A percentile compares a stretch with the other conserved stretches of the same genome.
Conservation (phyloP, 2,329 filamentous ascomycete species). For the Aspergillus sp. region DNA sequence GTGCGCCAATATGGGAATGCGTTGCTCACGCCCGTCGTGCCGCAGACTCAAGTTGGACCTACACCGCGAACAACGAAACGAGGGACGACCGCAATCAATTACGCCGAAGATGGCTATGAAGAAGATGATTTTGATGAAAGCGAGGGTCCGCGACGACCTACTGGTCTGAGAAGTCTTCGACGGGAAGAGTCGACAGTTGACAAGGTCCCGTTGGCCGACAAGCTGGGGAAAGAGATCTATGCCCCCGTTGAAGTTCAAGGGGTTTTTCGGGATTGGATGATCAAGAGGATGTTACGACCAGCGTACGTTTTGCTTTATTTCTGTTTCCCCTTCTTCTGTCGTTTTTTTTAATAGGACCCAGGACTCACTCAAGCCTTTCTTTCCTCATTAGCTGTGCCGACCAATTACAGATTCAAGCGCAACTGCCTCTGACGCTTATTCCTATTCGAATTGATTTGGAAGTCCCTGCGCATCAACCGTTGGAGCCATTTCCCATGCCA, state of each 20-base stretch:
- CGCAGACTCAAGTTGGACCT: slow-evolving; percentile 61
- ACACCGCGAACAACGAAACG: slow-evolving; percentile 87
- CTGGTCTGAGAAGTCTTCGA: slow-evolving; percentile 76
- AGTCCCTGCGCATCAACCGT: slow-evolving; percentile 63
- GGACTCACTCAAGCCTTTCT: slow-evolving; percentile 14
- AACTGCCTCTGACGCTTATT: slow-evolving; percentile 82
- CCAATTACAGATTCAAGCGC: slow-evolving; percentile 62
- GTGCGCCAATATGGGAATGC: slow-evolving; percentile 89
- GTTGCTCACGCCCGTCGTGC: slow-evolving; percentile 78
- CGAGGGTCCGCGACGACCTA: slow-evolving; percentile 66
- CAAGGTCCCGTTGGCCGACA: slow-evolving; percentile 64
- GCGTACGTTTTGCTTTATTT: slow-evolving; percentile 29
- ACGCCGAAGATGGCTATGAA: slow-evolving; percentile 92
- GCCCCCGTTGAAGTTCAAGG: slow-evolving; percentile 79
- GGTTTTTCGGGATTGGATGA: slow-evolving; percentile 95
- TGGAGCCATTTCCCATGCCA: slow-evolving; percentile 44
- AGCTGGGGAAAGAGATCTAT: slow-evolving; percentile 75
- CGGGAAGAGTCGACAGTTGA: slow-evolving; percentile 66
- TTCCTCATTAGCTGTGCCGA: slow-evolving; percentile 43
- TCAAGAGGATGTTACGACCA: slow-evolving; percentile 55
- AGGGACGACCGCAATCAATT: slow-evolving; percentile 94
- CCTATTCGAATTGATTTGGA: slow-evolving; percentile 96
- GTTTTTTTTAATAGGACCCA: neutral
- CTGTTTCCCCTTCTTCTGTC: slow-evolving; percentile 4
- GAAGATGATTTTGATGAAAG: slow-evolving; percentile 60